Conservation (phyloP, 2,329 filamentous ascomycete genomes). For the Anisogramma anomala region DNA sequence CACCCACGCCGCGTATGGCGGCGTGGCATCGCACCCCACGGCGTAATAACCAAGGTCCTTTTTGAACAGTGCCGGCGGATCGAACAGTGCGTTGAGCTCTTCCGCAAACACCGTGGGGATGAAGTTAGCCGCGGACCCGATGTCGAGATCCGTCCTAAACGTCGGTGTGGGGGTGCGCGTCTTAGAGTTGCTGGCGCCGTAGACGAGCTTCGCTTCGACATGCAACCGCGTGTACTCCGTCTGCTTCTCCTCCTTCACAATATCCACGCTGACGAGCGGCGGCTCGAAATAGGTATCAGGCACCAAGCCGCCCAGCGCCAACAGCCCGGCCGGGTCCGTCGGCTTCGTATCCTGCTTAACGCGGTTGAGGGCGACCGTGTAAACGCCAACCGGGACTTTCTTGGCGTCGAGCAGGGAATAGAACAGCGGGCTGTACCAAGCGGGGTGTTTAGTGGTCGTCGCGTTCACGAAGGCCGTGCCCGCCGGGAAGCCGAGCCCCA, state of each 20-base stretch:
- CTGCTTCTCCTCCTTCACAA: conserved; percentile 17
- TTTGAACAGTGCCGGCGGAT: conserved; percentile 35
- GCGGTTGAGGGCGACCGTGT: conserved; percentile 35
- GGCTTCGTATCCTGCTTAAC: conserved; percentile 25
- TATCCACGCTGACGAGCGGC: conserved; percentile 14
- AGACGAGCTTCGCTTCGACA: conserved; percentile 17
- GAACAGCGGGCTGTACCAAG: conserved; percentile 37
- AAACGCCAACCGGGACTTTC: conserved; percentile 28
- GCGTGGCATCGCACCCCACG: conserved; percentile 34
- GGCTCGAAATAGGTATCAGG: conserved; percentile 26
- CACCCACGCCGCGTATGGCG: conserved; percentile 34
- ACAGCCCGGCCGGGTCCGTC: conserved; percentile 23
- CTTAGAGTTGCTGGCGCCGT: conserved; percentile 34
- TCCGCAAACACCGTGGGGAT: conserved; percentile 37
- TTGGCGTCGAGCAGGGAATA: conserved; percentile 36
- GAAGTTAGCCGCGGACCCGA: conserved; percentile 40
- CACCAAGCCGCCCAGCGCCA: conserved; percentile 37
- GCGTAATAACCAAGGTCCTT: conserved; percentile 38
- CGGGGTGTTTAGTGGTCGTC: conserved; percentile 31
- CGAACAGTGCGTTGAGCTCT: conserved; percentile 33
- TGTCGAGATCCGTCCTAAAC: conserved; percentile 41
- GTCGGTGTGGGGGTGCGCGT: conserved; percentile 27
- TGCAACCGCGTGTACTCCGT: conserved; percentile 34
- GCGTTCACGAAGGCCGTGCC: conserved; percentile 32
- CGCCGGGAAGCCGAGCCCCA: conserved; percentile 38